A percentile compares a stretch with the other conserved stretches of the same genome.
Evolutionary conservation across 139 green algal species (phyloP).

Genomic region (Prasinococcaceae sp.): DNA sequence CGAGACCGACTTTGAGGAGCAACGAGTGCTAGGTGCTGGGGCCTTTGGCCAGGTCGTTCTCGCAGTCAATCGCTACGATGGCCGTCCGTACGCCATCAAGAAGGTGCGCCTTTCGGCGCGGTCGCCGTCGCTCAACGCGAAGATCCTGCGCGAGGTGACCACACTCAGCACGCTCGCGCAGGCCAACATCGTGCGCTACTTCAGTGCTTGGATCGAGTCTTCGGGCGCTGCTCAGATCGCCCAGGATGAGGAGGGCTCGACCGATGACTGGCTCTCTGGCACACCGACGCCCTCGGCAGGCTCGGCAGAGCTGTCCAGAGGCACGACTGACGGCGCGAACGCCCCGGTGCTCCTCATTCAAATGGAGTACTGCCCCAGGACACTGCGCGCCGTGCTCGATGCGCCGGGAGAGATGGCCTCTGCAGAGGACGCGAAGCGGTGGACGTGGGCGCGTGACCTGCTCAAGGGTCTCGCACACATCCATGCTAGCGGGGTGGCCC

Average conservation of each 20-base stretch:
- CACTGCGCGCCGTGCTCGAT: conserved; percentile 44
- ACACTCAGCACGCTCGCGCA: conserved; percentile 80
- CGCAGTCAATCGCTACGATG: conserved; percentile 57
- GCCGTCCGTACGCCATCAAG: conserved; percentile 80
- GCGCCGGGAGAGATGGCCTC: not conserved
- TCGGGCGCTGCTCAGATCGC: too few species aligned
- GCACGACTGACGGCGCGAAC: not conserved
- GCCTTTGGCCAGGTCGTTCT: conserved; percentile 73
- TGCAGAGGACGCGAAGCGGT: conserved; percentile 1
- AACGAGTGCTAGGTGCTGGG: conserved; percentile 45
- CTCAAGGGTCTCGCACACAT: conserved; percentile 59
- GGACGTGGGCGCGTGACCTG: conserved; percentile 10
- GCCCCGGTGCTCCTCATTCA: conserved; percentile 73
- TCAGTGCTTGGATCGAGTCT: conserved; percentile 46
- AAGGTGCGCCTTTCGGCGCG: conserved; percentile 53
- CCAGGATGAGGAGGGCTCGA: too few species aligned
- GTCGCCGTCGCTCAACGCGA: conserved; percentile 23
- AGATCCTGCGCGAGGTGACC: conserved; percentile 74
- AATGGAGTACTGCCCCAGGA: conserved; percentile 83
- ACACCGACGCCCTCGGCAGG: too few species aligned
- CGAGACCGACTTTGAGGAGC: too few species aligned
- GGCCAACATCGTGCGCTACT: conserved; percentile 80
- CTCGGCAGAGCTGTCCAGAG: too few species aligned
- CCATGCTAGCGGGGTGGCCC: conserved; percentile 31
- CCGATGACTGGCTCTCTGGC: not conserved